Evolutionary conservation across 768 basidiomycete genomes (phyloP).

Genomic region (Rhodotorula toruloides): DNA sequence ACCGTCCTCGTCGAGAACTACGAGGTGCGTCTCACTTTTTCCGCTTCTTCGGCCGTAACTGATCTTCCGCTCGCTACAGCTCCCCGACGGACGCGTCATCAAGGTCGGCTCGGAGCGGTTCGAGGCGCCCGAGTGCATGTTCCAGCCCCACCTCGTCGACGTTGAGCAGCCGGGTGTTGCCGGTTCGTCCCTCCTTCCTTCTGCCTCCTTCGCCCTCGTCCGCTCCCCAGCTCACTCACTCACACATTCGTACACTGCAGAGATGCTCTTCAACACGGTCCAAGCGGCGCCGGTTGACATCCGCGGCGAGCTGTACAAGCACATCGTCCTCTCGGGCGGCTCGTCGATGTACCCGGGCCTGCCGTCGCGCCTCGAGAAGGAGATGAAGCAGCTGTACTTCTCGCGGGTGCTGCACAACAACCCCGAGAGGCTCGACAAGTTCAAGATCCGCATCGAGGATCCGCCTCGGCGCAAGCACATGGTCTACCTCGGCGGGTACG

Average conservation of each 20-base stretch:
- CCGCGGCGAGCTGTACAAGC: slow-evolving; percentile 89
- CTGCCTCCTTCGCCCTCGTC: not conserved
- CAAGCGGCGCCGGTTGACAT: slow-evolving; percentile 84
- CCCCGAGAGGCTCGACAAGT: slow-evolving; percentile 82
- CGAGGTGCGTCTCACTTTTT: slow-evolving; percentile 58
- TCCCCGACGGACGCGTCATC: slow-evolving; percentile 91
- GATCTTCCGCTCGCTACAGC: slow-evolving; percentile 50
- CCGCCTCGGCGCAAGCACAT: slow-evolving; percentile 94
- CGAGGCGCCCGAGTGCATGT: slow-evolving; percentile 99
- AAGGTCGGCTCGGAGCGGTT: slow-evolving; percentile 98
- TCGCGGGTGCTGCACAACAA: slow-evolving; percentile 80
- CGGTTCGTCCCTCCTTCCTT: slow-evolving; percentile 52
- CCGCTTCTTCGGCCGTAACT: not conserved
- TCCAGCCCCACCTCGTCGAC: slow-evolving; percentile 97
- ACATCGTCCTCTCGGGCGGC: slow-evolving; percentile 94
- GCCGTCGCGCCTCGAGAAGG: slow-evolving; percentile 93
- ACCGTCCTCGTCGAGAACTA: slow-evolving; percentile 94
- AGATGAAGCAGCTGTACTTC: slow-evolving; percentile 98
- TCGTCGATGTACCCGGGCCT: slow-evolving; percentile 99
- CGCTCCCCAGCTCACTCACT: not conserved
- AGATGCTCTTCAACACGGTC: slow-evolving; percentile 95
- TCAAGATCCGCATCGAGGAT: slow-evolving; percentile 98
- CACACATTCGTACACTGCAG: slow-evolving; percentile 48
- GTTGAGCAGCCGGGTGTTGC: slow-evolving; percentile 94
- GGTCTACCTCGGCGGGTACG: slow-evolving; percentile 99